Conservation (phyloP, 768 basidiomycete genomes). For the Lactarius hatsudake region DNA sequence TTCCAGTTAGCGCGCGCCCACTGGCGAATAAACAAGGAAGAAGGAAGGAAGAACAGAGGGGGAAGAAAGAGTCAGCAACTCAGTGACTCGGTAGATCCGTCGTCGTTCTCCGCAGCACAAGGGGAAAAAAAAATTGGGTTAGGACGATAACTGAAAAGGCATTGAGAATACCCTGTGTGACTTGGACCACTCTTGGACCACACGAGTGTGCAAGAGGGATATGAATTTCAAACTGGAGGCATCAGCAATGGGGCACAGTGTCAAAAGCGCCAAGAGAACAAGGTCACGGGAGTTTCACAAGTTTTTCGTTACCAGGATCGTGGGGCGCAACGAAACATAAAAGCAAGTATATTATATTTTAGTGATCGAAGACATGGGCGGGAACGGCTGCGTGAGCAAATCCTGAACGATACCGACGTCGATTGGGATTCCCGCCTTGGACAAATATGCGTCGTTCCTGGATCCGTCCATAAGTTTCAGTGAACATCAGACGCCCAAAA, state of each 20-base stretch:
- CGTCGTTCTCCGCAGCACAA: neutral
- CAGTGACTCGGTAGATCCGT: neutral
- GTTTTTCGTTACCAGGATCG: neutral
- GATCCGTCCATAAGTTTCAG: constrained; percentile 1
- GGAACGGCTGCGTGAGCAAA: constrained; percentile 35
- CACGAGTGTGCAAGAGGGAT: neutral
- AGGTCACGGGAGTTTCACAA: neutral
- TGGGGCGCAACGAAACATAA: neutral
- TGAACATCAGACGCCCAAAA: neutral
- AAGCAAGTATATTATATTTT: constrained; percentile 21
- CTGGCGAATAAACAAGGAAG: neutral
- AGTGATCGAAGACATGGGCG: constrained; percentile 28
- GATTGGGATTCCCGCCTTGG: constrained; percentile 40
- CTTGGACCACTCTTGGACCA: neutral
- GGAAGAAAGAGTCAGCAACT: neutral
- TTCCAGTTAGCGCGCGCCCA: constrained; percentile 1
- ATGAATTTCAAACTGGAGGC: neutral
- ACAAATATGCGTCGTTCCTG: constrained; percentile 56
- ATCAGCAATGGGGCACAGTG: neutral
- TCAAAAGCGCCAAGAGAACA: neutral
- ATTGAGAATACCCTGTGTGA: neutral
- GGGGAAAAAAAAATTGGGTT: neutral
- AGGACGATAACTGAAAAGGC: neutral
- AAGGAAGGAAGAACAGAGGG: neutral
- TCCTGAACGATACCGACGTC: constrained; percentile 42